Percentiles rank a stretch among this genome's conserved stretches.
Conservation (phyloP, 345 rosid genomes). For the Salix brachista region DNA sequence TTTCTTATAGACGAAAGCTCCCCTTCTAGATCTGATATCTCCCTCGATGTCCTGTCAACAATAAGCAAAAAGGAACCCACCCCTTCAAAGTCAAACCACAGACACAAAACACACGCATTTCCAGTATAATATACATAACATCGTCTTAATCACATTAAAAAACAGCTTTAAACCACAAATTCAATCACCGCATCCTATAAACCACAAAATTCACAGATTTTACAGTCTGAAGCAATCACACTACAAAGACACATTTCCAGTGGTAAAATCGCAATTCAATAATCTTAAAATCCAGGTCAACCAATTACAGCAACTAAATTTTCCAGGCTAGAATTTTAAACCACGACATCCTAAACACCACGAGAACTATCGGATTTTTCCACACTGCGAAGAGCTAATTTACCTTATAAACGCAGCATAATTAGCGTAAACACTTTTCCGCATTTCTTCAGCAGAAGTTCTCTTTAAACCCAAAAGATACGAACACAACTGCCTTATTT, state of each 20-base stretch:
- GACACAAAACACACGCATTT: not conserved
- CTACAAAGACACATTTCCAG: not conserved
- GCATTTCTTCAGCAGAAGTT: slow-evolving; percentile 99
- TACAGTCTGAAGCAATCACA: not conserved
- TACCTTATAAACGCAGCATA: slow-evolving; percentile 96
- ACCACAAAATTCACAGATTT: not conserved
- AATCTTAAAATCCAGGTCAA: not conserved
- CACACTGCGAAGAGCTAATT: not conserved
- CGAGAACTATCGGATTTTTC: not conserved
- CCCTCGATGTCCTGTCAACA: slow-evolving; percentile 80
- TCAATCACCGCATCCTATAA: not conserved
- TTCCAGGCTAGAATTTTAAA: not conserved
- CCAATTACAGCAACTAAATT: not conserved
- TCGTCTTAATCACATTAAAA: not conserved
- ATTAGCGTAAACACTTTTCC: slow-evolving; percentile 94
- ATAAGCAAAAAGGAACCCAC: slow-evolving; percentile 1
- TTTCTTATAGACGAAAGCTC: slow-evolving; percentile 91
- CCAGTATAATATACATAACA: not conserved
- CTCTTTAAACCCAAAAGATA: slow-evolving; percentile 86
- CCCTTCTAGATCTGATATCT: slow-evolving; percentile 98
- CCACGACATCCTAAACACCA: not conserved
- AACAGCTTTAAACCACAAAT: not conserved
- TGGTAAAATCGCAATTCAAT: not conserved
- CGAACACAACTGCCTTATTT: slow-evolving; percentile 75
- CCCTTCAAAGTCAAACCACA: not conserved